Evolutionary conservation across 441 rosid genomes (phyloP).

Genomic region (Bocquillonia castaneifolia): DNA sequence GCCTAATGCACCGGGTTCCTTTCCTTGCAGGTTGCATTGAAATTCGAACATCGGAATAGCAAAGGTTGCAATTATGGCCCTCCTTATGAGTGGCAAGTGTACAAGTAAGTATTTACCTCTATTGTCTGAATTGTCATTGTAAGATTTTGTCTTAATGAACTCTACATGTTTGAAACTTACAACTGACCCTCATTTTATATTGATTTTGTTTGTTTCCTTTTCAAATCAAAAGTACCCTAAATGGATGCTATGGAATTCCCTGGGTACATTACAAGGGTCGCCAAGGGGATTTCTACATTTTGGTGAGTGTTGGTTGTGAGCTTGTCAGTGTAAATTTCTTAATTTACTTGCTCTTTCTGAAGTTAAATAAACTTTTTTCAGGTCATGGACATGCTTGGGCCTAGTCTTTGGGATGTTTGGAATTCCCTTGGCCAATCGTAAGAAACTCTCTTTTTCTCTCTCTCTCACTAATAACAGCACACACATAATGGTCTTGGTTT

Average conservation of each 20-base stretch:
- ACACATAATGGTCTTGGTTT: not conserved
- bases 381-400: slow-evolving; percentile 99
- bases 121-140: slow-evolving; percentile 6
- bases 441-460: slow-evolving; percentile 27
- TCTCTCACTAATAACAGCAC: not conserved
- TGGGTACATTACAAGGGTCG: slow-evolving; percentile 90
- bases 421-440: slow-evolving; percentile 77
- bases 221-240: slow-evolving; percentile 51
- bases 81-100: slow-evolving; percentile 98
- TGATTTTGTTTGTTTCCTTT: slow-evolving; percentile 14
- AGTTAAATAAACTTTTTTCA: slow-evolving; percentile 32
- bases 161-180: slow-evolving; percentile 5
- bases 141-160: not conserved
- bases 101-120: slow-evolving; percentile 51
- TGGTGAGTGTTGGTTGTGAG: slow-evolving; percentile 47
- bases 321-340: not conserved
- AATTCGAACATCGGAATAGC: slow-evolving; percentile 88
- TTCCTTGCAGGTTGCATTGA: slow-evolving; percentile 73
- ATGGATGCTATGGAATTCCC: slow-evolving; percentile 88
- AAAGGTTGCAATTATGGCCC: slow-evolving; percentile 97
- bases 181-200: slow-evolving; percentile 8
- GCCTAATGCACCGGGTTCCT: slow-evolving; percentile 12
- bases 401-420: slow-evolving; percentile 98
- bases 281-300: slow-evolving; percentile 91
- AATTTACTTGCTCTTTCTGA: slow-evolving; percentile 19